These are phyloP conservation scores for Phytophthora quininea DNA, from an alignment of 352 stramenopile species.

Conservation along the genomic window DNA sequence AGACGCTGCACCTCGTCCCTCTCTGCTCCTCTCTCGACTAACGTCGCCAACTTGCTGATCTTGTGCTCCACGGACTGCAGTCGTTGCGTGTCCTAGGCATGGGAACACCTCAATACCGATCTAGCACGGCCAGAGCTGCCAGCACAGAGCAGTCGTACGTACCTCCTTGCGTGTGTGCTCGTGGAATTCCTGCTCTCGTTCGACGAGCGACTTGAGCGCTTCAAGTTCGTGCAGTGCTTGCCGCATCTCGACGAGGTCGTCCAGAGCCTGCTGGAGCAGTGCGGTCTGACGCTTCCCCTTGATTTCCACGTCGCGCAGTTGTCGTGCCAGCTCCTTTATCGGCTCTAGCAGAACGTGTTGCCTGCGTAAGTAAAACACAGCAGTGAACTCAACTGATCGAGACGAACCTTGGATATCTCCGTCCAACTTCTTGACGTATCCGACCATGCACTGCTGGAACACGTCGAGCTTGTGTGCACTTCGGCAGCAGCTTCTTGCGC, in stretches of 20 bases:
- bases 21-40: slow-evolving; percentile 43
- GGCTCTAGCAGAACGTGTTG: slow-evolving; percentile 31
- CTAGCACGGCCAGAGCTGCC: background rate
- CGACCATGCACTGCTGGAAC: slow-evolving; percentile 55
- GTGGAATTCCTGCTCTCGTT: slow-evolving; percentile 41
- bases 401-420: slow-evolving; percentile 46
- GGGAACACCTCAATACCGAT: slow-evolving; percentile 8
- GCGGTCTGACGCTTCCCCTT: slow-evolving; percentile 48
- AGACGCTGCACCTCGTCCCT: slow-evolving; percentile 44
- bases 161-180: slow-evolving; percentile 38
- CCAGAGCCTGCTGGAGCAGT: slow-evolving; percentile 47
- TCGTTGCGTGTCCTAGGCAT: slow-evolving; percentile 30
- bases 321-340: slow-evolving; percentile 37
- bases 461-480: slow-evolving; percentile 41
- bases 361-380: background rate
- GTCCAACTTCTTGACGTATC: slow-evolving; percentile 57
- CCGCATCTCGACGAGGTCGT: slow-evolving; percentile 31
- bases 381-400: no score
- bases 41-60: slow-evolving; percentile 40
- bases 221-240: slow-evolving; percentile 45
- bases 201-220: slow-evolving; percentile 31
- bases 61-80: slow-evolving; percentile 46
- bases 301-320: slow-evolving; percentile 51
- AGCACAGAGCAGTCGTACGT: background rate
- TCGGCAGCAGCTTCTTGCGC: slow-evolving; percentile 22